Conservation (phyloP, 108 stramenopile genomes). For the Conticribra guillardii region DNA sequence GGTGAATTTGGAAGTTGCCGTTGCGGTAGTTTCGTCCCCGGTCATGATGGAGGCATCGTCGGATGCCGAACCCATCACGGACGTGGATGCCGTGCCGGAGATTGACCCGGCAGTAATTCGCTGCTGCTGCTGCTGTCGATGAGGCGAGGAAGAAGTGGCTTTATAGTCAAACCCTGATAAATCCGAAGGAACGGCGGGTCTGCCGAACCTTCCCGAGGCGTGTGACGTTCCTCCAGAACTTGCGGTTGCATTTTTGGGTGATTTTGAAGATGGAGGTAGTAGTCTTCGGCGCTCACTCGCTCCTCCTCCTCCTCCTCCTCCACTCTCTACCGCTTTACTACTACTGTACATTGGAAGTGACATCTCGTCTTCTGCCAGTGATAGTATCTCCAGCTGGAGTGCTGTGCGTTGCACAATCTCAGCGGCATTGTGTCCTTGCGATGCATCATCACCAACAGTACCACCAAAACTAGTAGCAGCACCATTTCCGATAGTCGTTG, state of each 20-base stretch:
- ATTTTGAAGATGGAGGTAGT: slow-evolving; percentile 10
- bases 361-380: slow-evolving; percentile 49
- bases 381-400: slow-evolving; percentile 42
- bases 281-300: slow-evolving; percentile 3
- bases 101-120: slow-evolving; percentile 24
- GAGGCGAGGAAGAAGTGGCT: slow-evolving; percentile 1
- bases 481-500: no score
- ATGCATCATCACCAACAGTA: background rate
- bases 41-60: slow-evolving; percentile 40
- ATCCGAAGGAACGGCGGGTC: slow-evolving; percentile 32
- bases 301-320: background rate
- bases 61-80: slow-evolving; percentile 20
- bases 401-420: slow-evolving; percentile 29
- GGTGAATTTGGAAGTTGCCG: slow-evolving; percentile 32
- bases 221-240: background rate
- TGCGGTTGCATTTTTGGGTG: slow-evolving; percentile 14
- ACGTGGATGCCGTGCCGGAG: slow-evolving; percentile 36
- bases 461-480: background rate
- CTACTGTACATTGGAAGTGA: slow-evolving; percentile 32
- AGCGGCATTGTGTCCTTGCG: slow-evolving; percentile 11
- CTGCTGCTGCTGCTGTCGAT: background rate
- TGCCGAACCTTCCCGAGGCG: slow-evolving; percentile 37
- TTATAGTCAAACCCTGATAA: slow-evolving; percentile 47
- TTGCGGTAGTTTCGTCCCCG: slow-evolving; percentile 36
- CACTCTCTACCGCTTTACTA: background rate